These are phyloP conservation scores for Oryza meyeriana DNA, from an alignment of 176 grass and related monocot genomes.

Conservation along the genomic window DNA sequence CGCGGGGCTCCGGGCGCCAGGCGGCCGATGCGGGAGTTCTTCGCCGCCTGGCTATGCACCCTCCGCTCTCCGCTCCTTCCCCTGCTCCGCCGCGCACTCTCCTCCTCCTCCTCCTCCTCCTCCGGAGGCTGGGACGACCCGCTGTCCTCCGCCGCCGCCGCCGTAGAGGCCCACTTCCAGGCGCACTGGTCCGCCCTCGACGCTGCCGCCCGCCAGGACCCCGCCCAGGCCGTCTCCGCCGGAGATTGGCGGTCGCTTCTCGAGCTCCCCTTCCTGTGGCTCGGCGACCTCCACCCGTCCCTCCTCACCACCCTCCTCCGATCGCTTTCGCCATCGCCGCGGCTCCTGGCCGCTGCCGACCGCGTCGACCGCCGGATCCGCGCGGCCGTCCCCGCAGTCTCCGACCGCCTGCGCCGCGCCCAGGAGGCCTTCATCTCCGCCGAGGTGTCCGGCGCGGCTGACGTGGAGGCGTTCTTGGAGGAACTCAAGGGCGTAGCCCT, in stretches of 20 bases:
- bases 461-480: slow-evolving; percentile 47
- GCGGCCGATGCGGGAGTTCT: slow-evolving; percentile 54
- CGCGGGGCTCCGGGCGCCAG: slow-evolving; percentile 34
- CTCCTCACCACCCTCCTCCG: slow-evolving; percentile 54
- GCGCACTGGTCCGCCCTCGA: slow-evolving; percentile 59
- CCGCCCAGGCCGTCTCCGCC: slow-evolving; percentile 39
- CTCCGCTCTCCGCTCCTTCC: slow-evolving; percentile 61
- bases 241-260: slow-evolving; percentile 49
- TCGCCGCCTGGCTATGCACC: slow-evolving; percentile 52
- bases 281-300: slow-evolving; percentile 64
- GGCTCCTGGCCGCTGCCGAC: slow-evolving; percentile 39
- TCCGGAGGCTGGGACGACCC: slow-evolving; percentile 37
- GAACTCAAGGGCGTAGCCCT: slow-evolving; percentile 41
- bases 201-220: slow-evolving; percentile 53
- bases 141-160: slow-evolving; percentile 37
- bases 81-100: slow-evolving; percentile 53
- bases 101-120: slow-evolving; percentile 36
- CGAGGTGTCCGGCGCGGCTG: slow-evolving; percentile 30
- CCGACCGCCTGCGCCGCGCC: slow-evolving; percentile 58
- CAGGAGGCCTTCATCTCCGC: slow-evolving; percentile 43
- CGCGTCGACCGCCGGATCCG: slow-evolving; percentile 64
- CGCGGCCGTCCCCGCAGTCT: slow-evolving; percentile 40
- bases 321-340: slow-evolving; percentile 44
- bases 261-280: slow-evolving; percentile 65
- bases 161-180: slow-evolving; percentile 62